Evolutionary conservation across 2,329 filamentous ascomycete genomes (phyloP), one percentile per base, ranked within the genome.

Genomic region (Xylariaceae sp.): DNA sequence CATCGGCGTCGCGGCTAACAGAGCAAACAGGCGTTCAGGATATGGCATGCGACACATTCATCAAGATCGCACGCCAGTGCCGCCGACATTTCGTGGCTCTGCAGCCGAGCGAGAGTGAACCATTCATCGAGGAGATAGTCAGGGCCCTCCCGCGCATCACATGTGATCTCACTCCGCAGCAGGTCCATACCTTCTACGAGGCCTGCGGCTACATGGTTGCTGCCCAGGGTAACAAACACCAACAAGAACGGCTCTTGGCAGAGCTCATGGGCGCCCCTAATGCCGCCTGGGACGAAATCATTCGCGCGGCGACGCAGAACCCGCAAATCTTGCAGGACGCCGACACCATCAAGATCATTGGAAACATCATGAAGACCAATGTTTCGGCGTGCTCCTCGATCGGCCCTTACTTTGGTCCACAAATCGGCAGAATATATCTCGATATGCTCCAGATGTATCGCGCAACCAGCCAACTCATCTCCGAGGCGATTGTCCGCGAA

Each of bases 281-380:
- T 57, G 74, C 80, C 26, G 94, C 92, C 14, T 98, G 92, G 92
- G 89, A 96, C 59, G 79, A 83, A 56, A 96, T 98, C 55, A 98
- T 98, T 59, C 78, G 80, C 52, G 78, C 85, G 58, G 92, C 92
- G 16, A 92, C 87, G 38, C 74, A 83, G 45, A 83, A 96, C 59
- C 88, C 92, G 0, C 75, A 81, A 15, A 88, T 92, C 51, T 73
- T 98, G 9, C 88, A 97, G 62, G 88, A 97, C 57, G 73, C 82
- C 9, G 89, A 98, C 53, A 94, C 89, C 1, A 97, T 98, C 69
- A 98, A 98, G 71, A 83, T 98, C 51, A 89, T 98, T 47, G 92
- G 92, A 51, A 98, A 98, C 66, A 96, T 98, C 60, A 98, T 98
- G 92, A 98, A 98, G 76, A 98, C 92, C 1, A 98, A 98, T 55